Base-by-base conservation (phyloP, 192 early-diverging fungal species). In the Gigaspora rosea region DNA sequence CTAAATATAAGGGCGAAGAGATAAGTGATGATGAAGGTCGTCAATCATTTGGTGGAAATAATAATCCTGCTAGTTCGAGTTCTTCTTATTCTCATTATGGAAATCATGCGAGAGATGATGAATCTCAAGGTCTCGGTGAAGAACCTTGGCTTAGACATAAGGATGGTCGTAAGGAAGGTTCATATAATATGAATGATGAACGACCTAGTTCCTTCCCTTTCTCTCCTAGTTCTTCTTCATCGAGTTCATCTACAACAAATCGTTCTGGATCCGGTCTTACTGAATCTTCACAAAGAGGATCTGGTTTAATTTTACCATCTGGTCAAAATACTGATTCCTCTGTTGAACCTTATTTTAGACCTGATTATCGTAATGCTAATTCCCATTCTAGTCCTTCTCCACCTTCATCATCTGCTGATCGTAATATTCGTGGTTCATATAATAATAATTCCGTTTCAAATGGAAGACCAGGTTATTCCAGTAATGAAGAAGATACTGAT, bases 71-170 rank as follows among this genome's bases (percentile, higher is more conserved):
- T 20, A 33, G 35, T n/a, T 18, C 64, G 11, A 66, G 15, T 66
- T 47, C 71, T 18, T 22, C 9, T 32, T 59, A 59, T 73, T 64
- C 58, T 18, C 59, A 50, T 41, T 49, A 22, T 35, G 27, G 12
- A 41, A 46, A 51, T 56, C 22, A 48, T 54, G 20, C 57, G 1
- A 48, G 27, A 48, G 62, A 76, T 15, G 75, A 76, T 47, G 75
- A 76, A 20, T 5, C 33, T 35, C 32, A 36, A 50, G 64, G 50
- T 35, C 36, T 67, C 8, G 62, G 49, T 11, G 75, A 76, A 6
- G 75, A 76, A 56, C 75, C 75, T 11, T 76, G 75, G 75, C 22
- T 67, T 1, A 76, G 75, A 49, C 57, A 62, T 48, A 72, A 57
- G 16, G 71, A 72, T 41, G 16, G n/a, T 16, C 33, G 56, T 2